Base-by-base conservation (phyloP, 495 filamentous ascomycete genomes). In the Tuber melanosporum region DNA sequence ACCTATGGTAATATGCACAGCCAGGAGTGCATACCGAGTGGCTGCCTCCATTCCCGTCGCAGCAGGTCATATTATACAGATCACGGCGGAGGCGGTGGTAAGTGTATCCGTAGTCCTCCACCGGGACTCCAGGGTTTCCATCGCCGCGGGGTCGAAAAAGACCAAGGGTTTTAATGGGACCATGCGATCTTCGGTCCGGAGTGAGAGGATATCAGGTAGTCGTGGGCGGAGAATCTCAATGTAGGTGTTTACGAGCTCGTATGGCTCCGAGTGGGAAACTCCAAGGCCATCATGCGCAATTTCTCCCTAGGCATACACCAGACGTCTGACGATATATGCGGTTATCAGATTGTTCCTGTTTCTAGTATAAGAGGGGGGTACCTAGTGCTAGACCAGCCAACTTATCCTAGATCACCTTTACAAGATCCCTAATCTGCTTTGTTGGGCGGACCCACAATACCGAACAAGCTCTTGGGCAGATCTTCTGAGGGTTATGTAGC, bases 51-150 rank as follows among this genome's bases (percentile, higher is more conserved):
- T 87, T 0, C 91, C 91, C 3, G 88, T 86, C 3, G 84, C 84
- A 70, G 86, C 84, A 19, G 87, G 87, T 87, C n/a, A 89, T 84
- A 26, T 87, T 86, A 82, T 89, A 94, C 20, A 96, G 84, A 84
- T 97, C 93, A 4, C 92, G 87, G 2, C 95, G 90, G 8, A 98
- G 89, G 84, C 98, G 94, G 80, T 97, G 95, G 84, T 97, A 98
- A 3, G 92, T 93, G 84, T 93, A 98, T 22, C 83, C 82, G 82
- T 91, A 89, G 22, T 87, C 90, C 3, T 90, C 88, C 0, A 91
- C 92, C 0, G 95, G 94, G 1, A 97, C 83, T 97, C 97, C 17
- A 91, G 93, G 45, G 98, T 84, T 19, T 95, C 95, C 46, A 98
- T 85, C 4, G 93, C 95, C 5, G 92, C 89, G 3, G 91, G 88